phyloP scores from a whole-genome alignment of 2,329 filamentous ascomycete species.

The Tolypocladium pustulatum region DNA sequence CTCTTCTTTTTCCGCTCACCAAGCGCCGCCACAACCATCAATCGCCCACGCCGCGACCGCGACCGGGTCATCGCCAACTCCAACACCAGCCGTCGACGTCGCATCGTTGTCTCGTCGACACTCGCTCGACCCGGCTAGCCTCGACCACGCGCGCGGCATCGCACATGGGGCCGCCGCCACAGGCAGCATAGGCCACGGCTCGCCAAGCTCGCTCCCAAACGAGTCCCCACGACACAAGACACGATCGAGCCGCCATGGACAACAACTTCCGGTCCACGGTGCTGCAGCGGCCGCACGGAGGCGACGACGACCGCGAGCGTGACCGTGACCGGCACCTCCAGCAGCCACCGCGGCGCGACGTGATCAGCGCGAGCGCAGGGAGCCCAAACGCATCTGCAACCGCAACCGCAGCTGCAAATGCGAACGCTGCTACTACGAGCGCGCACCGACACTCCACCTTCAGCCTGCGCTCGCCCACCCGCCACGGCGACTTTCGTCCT shows the following conservation, averaged over 20 bases:
- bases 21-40: neutral
- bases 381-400: constrained; percentile 2
- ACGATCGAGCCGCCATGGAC: constrained; percentile 26
- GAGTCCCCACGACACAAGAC: neutral
- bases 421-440: constrained; percentile 11
- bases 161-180: neutral
- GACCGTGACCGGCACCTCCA: constrained; percentile 14
- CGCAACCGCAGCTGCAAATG: neutral
- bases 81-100: neutral
- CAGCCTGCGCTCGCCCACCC: constrained; percentile 38
- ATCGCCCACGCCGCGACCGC: neutral
- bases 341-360: constrained; percentile 33
- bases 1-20: neutral
- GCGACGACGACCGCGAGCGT: constrained; percentile 17
- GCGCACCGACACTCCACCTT: constrained; percentile 32
- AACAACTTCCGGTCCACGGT: constrained; percentile 39
- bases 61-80: neutral
- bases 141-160: neutral
- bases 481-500: constrained; percentile 29
- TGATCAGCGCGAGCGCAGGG: constrained; percentile 24
- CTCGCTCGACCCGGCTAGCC: neutral
- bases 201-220: neutral
- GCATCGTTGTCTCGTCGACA: neutral
- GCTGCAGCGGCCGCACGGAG: constrained; percentile 33
- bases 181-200: neutral